Conservation (phyloP, 257 asterid genomes). For the Gynochthodes officinalis region DNA sequence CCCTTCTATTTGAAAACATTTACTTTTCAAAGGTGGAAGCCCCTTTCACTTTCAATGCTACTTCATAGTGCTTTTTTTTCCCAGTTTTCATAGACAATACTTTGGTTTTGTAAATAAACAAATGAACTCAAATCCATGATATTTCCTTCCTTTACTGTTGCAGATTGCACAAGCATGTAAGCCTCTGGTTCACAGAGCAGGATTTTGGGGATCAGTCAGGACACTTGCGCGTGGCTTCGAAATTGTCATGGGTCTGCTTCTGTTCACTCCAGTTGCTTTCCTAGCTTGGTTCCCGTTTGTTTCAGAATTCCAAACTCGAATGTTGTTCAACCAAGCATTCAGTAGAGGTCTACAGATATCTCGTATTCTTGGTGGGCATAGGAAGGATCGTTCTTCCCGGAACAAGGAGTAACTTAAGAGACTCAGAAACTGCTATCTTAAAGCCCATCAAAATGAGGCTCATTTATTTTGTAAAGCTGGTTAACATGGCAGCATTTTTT, state of each 20-base stretch:
- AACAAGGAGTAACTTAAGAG: slow-evolving; percentile 59
- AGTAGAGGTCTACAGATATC: slow-evolving; percentile 99
- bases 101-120: background rate
- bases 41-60: background rate
- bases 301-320: slow-evolving; percentile 91
- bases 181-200: slow-evolving; percentile 59
- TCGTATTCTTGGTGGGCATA: slow-evolving; percentile 92
- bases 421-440: background rate
- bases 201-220: slow-evolving; percentile 91
- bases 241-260: slow-evolving; percentile 80
- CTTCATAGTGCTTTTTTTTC: slow-evolving; percentile 7
- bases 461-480: slow-evolving; percentile 15
- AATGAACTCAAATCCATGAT: background rate
- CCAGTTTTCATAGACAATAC: too few species aligned
- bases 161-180: slow-evolving; percentile 97
- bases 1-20: background rate
- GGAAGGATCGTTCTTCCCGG: slow-evolving; percentile 79
- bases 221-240: slow-evolving; percentile 91
- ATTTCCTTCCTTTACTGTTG: background rate
- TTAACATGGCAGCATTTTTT: slow-evolving; percentile 13
- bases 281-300: slow-evolving; percentile 98
- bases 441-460: slow-evolving; percentile 7
- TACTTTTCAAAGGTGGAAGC: background rate
- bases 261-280: slow-evolving; percentile 90
- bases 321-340: slow-evolving; percentile 99